Conservation (phyloP, 345 rosid genomes). For the Sisymbrium irio region DNA sequence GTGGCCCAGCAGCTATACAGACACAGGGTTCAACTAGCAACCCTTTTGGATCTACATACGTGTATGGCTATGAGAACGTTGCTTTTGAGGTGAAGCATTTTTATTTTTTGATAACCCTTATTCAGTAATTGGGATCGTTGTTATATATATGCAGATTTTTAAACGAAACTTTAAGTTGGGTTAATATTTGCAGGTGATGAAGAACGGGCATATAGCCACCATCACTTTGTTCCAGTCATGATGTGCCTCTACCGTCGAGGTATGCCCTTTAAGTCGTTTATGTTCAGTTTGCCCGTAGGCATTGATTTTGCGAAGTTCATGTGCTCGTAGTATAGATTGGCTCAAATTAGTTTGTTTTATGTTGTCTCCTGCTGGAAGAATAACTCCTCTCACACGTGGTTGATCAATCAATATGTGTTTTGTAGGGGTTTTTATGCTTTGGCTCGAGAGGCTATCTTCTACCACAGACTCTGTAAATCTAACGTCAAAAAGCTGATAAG, state of each 20-base stretch:
- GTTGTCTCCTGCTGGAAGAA: neutral
- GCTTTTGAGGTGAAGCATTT: conserved; percentile 80
- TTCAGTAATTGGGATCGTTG: neutral
- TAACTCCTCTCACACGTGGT: neutral
- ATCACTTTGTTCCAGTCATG: conserved; percentile 84
- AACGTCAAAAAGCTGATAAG: conserved; percentile 18
- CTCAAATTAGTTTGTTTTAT: neutral
- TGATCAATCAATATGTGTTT: neutral
- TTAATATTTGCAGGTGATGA: conserved; percentile 76
- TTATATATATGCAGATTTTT: neutral
- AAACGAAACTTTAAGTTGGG: neutral
- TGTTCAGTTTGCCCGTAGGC: neutral
- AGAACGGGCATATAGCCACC: conserved; percentile 86
- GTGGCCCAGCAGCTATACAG: conserved; percentile 97
- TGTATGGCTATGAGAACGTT: conserved; percentile 85
- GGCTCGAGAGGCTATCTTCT: conserved; percentile 13
- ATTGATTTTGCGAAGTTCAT: neutral
- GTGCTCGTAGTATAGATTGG: neutral
- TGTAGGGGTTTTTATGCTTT: conserved; percentile 11
- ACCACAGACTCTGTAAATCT: conserved; percentile 25
- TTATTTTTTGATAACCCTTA: neutral
- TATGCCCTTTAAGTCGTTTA: neutral
- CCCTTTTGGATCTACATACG: conserved; percentile 96
- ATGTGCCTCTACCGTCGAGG: conserved; percentile 30
- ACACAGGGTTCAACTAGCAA: conserved; percentile 92